These are phyloP conservation scores for Phragmites australis DNA, from an alignment of 176 grass and related monocot genomes.

Conservation along the genomic window DNA sequence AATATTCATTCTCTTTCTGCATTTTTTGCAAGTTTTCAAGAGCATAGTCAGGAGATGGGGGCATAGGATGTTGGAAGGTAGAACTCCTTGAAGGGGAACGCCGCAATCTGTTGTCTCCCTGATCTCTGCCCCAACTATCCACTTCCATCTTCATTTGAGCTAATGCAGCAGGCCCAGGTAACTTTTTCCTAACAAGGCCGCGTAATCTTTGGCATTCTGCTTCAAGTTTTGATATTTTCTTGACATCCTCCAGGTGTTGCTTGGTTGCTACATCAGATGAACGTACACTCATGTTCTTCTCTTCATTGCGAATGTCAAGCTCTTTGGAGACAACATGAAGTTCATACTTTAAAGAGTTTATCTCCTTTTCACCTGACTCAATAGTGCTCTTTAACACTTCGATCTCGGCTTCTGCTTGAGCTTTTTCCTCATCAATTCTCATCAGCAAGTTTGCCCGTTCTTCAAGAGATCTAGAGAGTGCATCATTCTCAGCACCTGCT, in stretches of 20 bases:
- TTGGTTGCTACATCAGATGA: constrained; percentile 96
- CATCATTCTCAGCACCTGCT: constrained; percentile 81
- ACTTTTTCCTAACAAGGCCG: constrained; percentile 88
- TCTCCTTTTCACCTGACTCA: constrained; percentile 75
- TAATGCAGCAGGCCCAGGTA: constrained; percentile 90
- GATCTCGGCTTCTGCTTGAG: constrained; percentile 82
- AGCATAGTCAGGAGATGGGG: constrained; percentile 55
- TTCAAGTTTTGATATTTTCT: constrained; percentile 96
- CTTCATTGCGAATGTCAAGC: constrained; percentile 96
- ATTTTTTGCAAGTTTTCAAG: constrained; percentile 67
- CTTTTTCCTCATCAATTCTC: constrained; percentile 81
- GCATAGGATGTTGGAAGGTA: constrained; percentile 42
- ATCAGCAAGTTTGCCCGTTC: constrained; percentile 71
- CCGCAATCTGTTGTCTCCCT: constrained; percentile 75
- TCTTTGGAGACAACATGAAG: constrained; percentile 88
- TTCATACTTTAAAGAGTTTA: constrained; percentile 89
- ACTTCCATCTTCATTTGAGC: constrained; percentile 99
- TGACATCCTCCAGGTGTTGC: constrained; percentile 81
- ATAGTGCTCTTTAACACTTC: constrained; percentile 78
- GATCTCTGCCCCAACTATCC: constrained; percentile 78
- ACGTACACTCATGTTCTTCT: constrained; percentile 88
- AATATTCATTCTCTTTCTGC: constrained; percentile 87
- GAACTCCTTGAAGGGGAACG: constrained; percentile 65
- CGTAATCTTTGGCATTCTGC: constrained; percentile 94
- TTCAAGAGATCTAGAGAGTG: constrained; percentile 72